Conservation (phyloP, 139 green algal genomes). For the Micractinium conductrix region DNA sequence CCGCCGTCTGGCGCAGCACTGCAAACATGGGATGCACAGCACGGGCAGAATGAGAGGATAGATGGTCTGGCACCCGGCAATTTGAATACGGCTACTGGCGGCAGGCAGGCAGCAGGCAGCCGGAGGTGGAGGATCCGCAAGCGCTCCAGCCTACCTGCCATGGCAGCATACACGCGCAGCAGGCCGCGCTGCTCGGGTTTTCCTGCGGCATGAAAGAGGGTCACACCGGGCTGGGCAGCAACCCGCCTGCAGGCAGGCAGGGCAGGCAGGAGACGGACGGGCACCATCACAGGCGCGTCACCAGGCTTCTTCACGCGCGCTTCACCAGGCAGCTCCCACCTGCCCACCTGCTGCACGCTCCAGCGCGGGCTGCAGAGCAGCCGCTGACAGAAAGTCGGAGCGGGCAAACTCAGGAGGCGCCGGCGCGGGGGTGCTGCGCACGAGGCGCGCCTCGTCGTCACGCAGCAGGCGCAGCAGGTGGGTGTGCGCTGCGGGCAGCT, state of each 20-base stretch:
- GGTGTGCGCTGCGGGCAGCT: conserved; percentile 36
- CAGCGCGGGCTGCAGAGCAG: conserved; percentile 23
- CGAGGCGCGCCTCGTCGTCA: conserved; percentile 20
- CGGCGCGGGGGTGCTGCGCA: background rate
- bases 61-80: no score
- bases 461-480: conserved; percentile 37
- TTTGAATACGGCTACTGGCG: no score
- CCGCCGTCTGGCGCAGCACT: conserved; percentile 52
- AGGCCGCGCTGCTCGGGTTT: background rate
- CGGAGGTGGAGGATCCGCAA: no score
- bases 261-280: no score
- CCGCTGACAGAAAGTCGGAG: conserved; percentile 16
- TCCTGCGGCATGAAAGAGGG: background rate
- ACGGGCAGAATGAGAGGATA: conserved; percentile 19
- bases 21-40: conserved; percentile 21
- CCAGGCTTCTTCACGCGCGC: no score
- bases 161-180: conserved; percentile 41
- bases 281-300: no score
- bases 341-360: conserved; percentile 26
- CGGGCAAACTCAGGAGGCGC: conserved; percentile 5
- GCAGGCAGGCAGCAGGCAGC: background rate
- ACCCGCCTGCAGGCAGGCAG: no score
- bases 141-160: conserved; percentile 2
- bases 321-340: no score
- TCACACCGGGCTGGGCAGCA: no score